phyloP scores from a whole-genome alignment of 2,329 filamentous ascomycete species.

The Coniochaeta ligniaria region DNA sequence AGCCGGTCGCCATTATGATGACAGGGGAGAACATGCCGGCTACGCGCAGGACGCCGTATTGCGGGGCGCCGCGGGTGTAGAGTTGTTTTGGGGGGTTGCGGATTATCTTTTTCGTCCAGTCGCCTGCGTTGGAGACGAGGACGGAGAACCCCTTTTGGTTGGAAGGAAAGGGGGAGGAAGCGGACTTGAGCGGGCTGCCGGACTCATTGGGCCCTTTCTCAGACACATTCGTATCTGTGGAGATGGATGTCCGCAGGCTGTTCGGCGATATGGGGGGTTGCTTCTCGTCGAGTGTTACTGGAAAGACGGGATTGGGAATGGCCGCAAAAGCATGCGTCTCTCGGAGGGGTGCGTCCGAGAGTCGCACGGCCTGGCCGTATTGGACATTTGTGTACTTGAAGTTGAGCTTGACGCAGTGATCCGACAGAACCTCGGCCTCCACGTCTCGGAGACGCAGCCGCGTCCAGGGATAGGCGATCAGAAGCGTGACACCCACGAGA shows the following conservation, averaged over 20 bases:
- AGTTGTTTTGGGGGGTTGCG: conserved; percentile 50
- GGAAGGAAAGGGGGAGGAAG: conserved; percentile 5
- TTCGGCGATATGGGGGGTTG: background rate
- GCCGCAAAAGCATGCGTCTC: conserved; percentile 76
- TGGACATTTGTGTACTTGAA: conserved; percentile 57
- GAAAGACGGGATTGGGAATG: conserved; percentile 48
- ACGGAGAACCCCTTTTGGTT: conserved; percentile 54
- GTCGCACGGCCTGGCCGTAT: conserved; percentile 48
- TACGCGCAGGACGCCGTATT: conserved; percentile 60
- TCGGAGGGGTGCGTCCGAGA: conserved; percentile 54
- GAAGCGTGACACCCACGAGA: conserved; percentile 53
- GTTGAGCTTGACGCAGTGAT: conserved; percentile 65
- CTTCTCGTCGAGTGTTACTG: background rate
- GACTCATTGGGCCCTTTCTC: background rate
- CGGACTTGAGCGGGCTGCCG: too few relatives aligned
- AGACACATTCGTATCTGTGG: background rate
- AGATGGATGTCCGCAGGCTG: background rate
- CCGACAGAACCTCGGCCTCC: conserved; percentile 58
- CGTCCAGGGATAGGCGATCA: conserved; percentile 67
- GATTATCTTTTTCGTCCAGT: conserved; percentile 65
- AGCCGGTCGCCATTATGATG: conserved; percentile 64
- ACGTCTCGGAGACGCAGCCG: conserved; percentile 62
- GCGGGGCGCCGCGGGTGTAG: conserved; percentile 62
- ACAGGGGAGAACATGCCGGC: conserved; percentile 58
- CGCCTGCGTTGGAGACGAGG: conserved; percentile 65